Evolutionary conservation across 2,329 filamentous ascomycete species (phyloP).

Genomic region (Aspergillus unguis): DNA sequence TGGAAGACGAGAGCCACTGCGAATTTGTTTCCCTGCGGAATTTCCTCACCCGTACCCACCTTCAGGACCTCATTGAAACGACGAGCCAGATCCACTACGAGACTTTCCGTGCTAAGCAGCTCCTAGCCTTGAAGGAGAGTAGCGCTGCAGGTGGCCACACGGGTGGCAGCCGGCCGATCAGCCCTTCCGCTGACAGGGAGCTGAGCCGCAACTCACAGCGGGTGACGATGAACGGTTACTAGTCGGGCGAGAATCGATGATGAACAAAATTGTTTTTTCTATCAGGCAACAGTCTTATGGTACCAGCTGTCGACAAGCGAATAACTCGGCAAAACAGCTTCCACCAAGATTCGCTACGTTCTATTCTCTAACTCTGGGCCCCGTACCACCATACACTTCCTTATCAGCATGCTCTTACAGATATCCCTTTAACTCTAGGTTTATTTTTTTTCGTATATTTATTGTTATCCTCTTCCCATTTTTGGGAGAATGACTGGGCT

Average conservation of each 20-base stretch:
- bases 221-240: constrained; percentile 99
- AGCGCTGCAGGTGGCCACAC: constrained; percentile 73
- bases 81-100: constrained; percentile 99
- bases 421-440: constrained; percentile 35
- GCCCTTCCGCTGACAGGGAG: constrained; percentile 88
- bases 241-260: constrained; percentile 35
- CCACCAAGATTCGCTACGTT: constrained; percentile 13
- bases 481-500: constrained; percentile 19
- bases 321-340: constrained; percentile 17
- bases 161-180: constrained; percentile 81
- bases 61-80: constrained; percentile 98
- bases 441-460: constrained; percentile 24
- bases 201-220: constrained; percentile 95
- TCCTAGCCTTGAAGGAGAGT: constrained; percentile 96
- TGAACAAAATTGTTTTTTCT: constrained; percentile 16
- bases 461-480: constrained; percentile 18
- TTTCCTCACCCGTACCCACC: constrained; percentile 96
- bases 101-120: constrained; percentile 98
- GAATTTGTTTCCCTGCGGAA: constrained; percentile 98
- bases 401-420: constrained; percentile 35
- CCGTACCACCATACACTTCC: constrained; percentile 27
- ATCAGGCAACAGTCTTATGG: constrained; percentile 19
- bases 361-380: constrained; percentile 11
- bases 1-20: constrained; percentile 99
- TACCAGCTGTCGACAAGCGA: constrained; percentile 15